Evolutionary conservation across 768 basidiomycete genomes (phyloP).

Genomic region (Xerocomellus intermedius): DNA sequence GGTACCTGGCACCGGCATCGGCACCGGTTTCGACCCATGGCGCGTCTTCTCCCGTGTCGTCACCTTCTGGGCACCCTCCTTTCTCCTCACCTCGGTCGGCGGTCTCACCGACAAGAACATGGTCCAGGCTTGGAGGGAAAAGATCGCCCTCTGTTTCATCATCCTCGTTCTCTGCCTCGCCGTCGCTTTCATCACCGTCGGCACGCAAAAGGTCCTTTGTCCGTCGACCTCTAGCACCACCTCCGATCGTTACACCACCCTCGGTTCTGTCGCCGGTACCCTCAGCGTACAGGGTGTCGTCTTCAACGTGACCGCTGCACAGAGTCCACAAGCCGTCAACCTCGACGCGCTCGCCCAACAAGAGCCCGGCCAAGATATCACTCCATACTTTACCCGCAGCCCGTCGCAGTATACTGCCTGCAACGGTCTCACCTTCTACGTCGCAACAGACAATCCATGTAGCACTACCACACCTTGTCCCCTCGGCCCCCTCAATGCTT

Average conservation of each 20-base stretch:
- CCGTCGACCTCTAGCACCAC: slow-evolving; percentile 52
- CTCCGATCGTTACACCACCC: slow-evolving; percentile 44
- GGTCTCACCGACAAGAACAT: slow-evolving; percentile 77
- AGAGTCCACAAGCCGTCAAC: slow-evolving; percentile 48
- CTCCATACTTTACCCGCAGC: slow-evolving; percentile 76
- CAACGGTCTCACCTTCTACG: slow-evolving; percentile 55
- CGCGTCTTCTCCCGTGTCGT: slow-evolving; percentile 71
- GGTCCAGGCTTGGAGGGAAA: slow-evolving; percentile 96
- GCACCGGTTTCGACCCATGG: slow-evolving; percentile 60
- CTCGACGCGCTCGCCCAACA: slow-evolving; percentile 54
- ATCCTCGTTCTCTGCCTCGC: slow-evolving; percentile 72
- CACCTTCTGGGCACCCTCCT: slow-evolving; percentile 90
- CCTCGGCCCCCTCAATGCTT: slow-evolving; percentile 55
- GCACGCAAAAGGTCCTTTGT: slow-evolving; percentile 90
- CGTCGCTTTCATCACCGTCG: slow-evolving; percentile 92
- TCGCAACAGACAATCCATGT: slow-evolving; percentile 78
- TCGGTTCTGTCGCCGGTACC: slow-evolving; percentile 58
- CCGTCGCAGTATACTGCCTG: slow-evolving; percentile 67
- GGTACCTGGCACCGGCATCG: slow-evolving; percentile 32
- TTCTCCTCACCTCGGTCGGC: slow-evolving; percentile 68
- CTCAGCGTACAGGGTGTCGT: slow-evolving; percentile 76
- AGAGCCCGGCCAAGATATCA: slow-evolving; percentile 83
- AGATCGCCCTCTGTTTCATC: slow-evolving; percentile 89
- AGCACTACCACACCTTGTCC: slow-evolving; percentile 57
- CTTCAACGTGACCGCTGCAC: slow-evolving; percentile 66